Base-by-base conservation (phyloP, 2,329 filamentous ascomycete species). In the Hypomyces perniciosus region DNA sequence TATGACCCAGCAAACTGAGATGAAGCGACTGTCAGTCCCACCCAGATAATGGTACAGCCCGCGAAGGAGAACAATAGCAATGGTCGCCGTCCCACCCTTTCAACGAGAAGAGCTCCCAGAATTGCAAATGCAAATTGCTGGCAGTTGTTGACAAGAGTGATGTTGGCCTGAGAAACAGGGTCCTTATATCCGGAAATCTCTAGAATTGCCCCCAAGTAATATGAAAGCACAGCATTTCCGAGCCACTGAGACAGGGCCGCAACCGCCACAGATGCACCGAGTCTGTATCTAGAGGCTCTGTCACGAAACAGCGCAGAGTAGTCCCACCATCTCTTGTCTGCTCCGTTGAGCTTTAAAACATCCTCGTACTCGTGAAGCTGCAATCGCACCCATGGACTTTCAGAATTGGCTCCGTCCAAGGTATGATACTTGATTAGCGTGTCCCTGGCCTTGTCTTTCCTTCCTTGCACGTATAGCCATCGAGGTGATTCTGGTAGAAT, bases 61-160 rank as follows among this genome's bases (percentile, higher is more conserved):
- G 71, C 65, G 56, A 77, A 73, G 26, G 73, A 76, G 53, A 74
- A 74, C 46, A 81, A 61, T 38, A 80, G 68, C 31, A 79, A 67
- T n/a, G 72, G 73, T 8, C 78, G 75, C 34, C 79, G 76, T 34
- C 78, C 76, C 30, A 79, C 58, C 35, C 61, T 65, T 51, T 79
- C 77, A 28, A 79, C 73, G 2, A 79, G 60, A 9, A 67, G 61
- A 13, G 78, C 75, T 30, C 78, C 78, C 10, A 73, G 51, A 33
- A 77, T 68, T 39, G 76, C 75, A 55, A 71, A 75, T 48, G 71
- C 57, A 60, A 79, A 73, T 56, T 77, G 73, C 59, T 76, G 71
- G 50, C 72, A 73, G 29, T 71, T 71, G 63, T 78, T 75, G 61
- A 76, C 75, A 31, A 80, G 70, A 7, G 72, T 77, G 54, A 81